Evolutionary conservation across 768 basidiomycete genomes (phyloP).

Genomic region (Ramaria sp.): DNA sequence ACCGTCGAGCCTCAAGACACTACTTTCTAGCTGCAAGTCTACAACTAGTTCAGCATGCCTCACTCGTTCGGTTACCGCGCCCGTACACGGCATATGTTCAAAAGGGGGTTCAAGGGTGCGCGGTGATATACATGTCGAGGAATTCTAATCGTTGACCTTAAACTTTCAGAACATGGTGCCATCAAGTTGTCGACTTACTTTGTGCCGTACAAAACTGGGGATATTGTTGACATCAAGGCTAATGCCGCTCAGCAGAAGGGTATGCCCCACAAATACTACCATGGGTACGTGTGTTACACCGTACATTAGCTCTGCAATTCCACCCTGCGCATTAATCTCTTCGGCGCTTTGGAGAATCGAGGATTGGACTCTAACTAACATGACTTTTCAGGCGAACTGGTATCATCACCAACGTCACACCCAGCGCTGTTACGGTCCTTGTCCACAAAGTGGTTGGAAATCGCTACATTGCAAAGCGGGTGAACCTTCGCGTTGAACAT

Average conservation of each 20-base stretch:
- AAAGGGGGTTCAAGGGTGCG: constrained; percentile 94
- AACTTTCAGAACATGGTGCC: constrained; percentile 69
- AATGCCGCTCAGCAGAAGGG: constrained; percentile 99
- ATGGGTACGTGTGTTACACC: constrained; percentile 42
- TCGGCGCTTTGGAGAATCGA: too few species aligned
- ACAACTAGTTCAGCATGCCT: constrained; percentile 51
- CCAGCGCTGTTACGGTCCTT: constrained; percentile 89
- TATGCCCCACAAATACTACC: constrained; percentile 99
- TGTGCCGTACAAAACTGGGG: constrained; percentile 87
- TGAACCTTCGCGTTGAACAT: constrained; percentile 97
- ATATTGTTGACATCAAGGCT: constrained; percentile 99
- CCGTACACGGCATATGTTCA: constrained; percentile 99
- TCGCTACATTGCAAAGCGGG: constrained; percentile 98
- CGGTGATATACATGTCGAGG: constrained; percentile 12
- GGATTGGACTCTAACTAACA: neutral
- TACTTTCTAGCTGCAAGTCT: constrained; percentile 13
- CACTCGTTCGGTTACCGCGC: constrained; percentile 99
- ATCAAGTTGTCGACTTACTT: constrained; percentile 90
- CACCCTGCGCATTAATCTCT: too few species aligned
- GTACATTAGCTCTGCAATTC: neutral
- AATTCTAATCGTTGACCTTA: constrained; percentile 3
- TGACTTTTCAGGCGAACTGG: constrained; percentile 75
- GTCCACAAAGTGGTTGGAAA: constrained; percentile 98
- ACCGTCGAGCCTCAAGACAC: constrained; percentile 25
- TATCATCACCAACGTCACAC: constrained; percentile 97